These are phyloP conservation scores for Silene latifolia DNA, from an alignment of 148 eudicot genomes.

Conservation along the genomic window DNA sequence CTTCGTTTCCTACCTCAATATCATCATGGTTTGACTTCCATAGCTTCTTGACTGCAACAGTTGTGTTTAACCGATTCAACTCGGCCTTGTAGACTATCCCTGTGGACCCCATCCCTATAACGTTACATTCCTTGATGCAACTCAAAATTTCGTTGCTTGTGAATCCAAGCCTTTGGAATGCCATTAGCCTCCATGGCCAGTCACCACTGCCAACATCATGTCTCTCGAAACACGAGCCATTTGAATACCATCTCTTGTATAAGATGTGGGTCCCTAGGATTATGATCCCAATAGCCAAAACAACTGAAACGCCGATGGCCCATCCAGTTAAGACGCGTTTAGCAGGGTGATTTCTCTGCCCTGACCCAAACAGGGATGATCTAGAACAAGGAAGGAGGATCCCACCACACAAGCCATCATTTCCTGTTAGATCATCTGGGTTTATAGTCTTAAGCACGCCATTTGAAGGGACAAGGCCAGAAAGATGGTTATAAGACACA, in stretches of 20 bases:
- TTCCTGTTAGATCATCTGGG: slow-evolving; percentile 67
- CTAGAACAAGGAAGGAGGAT: slow-evolving; percentile 74
- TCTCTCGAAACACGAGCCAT: slow-evolving; percentile 59
- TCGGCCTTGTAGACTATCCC: slow-evolving; percentile 89
- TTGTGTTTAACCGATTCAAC: slow-evolving; percentile 37
- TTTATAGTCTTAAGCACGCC: slow-evolving; percentile 65
- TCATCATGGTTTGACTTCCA: slow-evolving; percentile 62
- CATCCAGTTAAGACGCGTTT: slow-evolving; percentile 56
- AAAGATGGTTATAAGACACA: slow-evolving; percentile 69
- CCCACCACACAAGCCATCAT: slow-evolving; percentile 68
- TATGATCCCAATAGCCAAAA: slow-evolving; percentile 43
- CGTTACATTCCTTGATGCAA: slow-evolving; percentile 70
- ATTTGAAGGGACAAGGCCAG: slow-evolving; percentile 65
- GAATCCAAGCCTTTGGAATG: slow-evolving; percentile 77
- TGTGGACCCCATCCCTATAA: slow-evolving; percentile 75
- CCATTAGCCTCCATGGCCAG: slow-evolving; percentile 91
- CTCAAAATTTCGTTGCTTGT: slow-evolving; percentile 61
- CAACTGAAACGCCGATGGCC: slow-evolving; percentile 45
- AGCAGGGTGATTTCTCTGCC: slow-evolving; percentile 25
- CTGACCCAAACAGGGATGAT: slow-evolving; percentile 26
- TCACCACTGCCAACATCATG: slow-evolving; percentile 41
- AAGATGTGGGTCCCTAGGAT: slow-evolving; percentile 35
- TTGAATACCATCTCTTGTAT: slow-evolving; percentile 55
- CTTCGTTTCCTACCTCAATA: slow-evolving; percentile 49
- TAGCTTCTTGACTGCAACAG: slow-evolving; percentile 86